phyloP scores from a whole-genome alignment of 75 land plant species.

The Selaginella moellendorffii region DNA sequence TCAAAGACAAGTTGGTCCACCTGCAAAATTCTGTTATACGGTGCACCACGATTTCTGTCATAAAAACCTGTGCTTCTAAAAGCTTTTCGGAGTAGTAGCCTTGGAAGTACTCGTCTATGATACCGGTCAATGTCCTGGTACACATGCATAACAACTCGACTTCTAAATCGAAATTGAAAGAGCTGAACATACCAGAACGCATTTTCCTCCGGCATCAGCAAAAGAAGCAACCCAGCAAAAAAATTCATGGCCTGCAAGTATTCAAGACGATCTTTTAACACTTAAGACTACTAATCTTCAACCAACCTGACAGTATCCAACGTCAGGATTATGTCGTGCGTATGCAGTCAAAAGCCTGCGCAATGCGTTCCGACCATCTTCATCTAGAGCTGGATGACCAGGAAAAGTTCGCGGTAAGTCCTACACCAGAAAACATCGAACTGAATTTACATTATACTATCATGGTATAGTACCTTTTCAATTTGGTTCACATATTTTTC shows the following conservation, averaged over 20 bases:
- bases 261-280: background rate
- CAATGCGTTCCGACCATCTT: conserved; percentile 92
- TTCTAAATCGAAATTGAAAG: background rate
- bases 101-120: conserved; percentile 84
- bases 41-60: too few relatives aligned
- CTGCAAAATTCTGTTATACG: conserved; percentile 17
- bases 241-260: conserved; percentile 98
- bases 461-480: conserved; percentile 56
- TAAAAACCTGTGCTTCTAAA: conserved; percentile 71
- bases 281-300: background rate
- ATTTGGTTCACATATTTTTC: conserved; percentile 98
- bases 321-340: conserved; percentile 95
- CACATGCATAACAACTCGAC: background rate
- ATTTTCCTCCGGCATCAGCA: conserved; percentile 92
- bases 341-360: conserved; percentile 92
- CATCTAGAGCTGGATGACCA: conserved; percentile 94
- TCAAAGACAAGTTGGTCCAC: conserved; percentile 75
- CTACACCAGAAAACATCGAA: conserved; percentile 38
- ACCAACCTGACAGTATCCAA: conserved; percentile 96
- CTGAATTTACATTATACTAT: too few relatives aligned
- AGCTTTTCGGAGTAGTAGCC: conserved; percentile 89
- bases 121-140: conserved; percentile 61
- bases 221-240: conserved; percentile 69
- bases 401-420: conserved; percentile 98
- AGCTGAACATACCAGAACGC: conserved; percentile 76